phyloP scores from a whole-genome alignment of 495 filamentous ascomycete genomes.

The Echria macrotheca region DNA sequence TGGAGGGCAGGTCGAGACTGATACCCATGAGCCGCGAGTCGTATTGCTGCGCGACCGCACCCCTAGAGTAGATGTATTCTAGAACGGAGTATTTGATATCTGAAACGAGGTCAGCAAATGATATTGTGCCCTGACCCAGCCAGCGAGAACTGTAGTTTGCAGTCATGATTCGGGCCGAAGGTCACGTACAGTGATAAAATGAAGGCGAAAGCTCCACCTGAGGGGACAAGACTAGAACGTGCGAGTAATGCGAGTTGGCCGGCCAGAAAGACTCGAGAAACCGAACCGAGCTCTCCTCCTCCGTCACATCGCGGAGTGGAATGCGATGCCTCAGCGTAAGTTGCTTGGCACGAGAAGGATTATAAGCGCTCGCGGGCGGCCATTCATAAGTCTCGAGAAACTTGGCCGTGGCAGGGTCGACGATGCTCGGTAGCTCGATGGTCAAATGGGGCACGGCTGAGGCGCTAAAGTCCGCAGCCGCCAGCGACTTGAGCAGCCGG shows the following conservation, averaged over 20 bases:
- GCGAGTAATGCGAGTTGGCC: conserved; percentile 49
- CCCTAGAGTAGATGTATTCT: conserved; percentile 64
- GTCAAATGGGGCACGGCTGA: conserved; percentile 62
- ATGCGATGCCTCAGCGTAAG: conserved; percentile 72
- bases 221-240: conserved; percentile 73
- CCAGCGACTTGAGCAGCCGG: conserved; percentile 65
- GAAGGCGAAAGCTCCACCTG: conserved; percentile 66
- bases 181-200: conserved; percentile 65
- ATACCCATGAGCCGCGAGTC: conserved; percentile 60
- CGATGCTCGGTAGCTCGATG: conserved; percentile 66
- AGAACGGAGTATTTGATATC: conserved; percentile 65
- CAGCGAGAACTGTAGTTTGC: background rate
- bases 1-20: conserved; percentile 66
- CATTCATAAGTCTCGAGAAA: conserved; percentile 60
- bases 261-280: conserved; percentile 83
- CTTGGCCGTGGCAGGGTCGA: conserved; percentile 54
- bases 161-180: background rate
- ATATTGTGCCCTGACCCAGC: background rate
- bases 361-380: conserved; percentile 46
- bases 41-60: conserved; percentile 35
- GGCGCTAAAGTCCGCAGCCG: conserved; percentile 66
- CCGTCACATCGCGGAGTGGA: conserved; percentile 43
- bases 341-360: conserved; percentile 34
- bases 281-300: conserved; percentile 60
- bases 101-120: conserved; percentile 10